Evolutionary conservation across 805 yeast species (phyloP), one percentile per base, ranked within the genome.

Genomic region (Kodamaea leandrae): DNA sequence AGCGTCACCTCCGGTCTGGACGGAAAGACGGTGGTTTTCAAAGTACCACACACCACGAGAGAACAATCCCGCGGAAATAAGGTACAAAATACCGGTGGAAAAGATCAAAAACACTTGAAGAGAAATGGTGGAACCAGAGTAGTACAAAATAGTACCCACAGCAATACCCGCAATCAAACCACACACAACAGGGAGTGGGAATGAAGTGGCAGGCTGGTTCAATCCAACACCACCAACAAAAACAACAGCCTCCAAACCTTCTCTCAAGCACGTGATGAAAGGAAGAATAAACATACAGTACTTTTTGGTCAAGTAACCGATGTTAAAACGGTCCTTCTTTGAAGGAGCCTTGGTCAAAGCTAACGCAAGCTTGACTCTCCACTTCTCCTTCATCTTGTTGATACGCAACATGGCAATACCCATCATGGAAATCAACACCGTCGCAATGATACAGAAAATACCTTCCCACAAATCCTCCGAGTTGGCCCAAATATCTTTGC

Each of bases 151-250:
- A 14, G 38, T 25, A 39, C 61, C 61, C 6, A 54, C 53, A 13
- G 39, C 40, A 27, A 53, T 36, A 33, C 61, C 61, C 7, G 52
- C 56, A 27, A 49, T 40, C 44, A 56, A 45, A 24, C 59, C 61
- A 35, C 45, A 35, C 20, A 56, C 48, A 6, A 53, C 61, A 6
- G 60, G 57, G 32, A 56, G 36, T 2, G 61, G 59, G 48, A 56
- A 52, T 8, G 56, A 44, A 4, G 57, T 42, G 32, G 61, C 61
- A n/a, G 60, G 58, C 6, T 48, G 41, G 32, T 47, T 57, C 46
- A 88, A 73, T 61, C 96, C 95, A 35, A 93, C 96, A 69, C 97
- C 97, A 40, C 96, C 97, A 43, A 90, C 93, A 57, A 90, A 90
- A 33, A 90, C 95, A 45, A 90, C 90, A 32, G 96, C 96, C 74